Base-by-base conservation (phyloP, 2,329 filamentous ascomycete species). In the Passalora sequoiae region DNA sequence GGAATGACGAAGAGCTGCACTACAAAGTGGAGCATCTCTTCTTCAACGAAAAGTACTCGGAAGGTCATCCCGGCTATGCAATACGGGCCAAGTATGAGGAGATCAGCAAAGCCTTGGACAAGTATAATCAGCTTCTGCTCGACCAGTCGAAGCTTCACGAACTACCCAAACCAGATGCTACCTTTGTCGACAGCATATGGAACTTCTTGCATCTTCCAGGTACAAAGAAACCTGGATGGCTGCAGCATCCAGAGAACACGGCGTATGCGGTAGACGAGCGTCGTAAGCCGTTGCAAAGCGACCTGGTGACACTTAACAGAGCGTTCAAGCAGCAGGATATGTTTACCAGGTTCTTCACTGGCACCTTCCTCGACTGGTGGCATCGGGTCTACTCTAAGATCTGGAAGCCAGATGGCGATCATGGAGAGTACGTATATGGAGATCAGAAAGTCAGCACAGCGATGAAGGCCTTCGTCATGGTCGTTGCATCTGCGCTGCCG, bases 191-290 rank as follows among this genome's bases (percentile, higher is more conserved):
- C 6, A 39, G 41, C 4, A 45, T 55, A 5, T 50, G 43, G 30
- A 47, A 46, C 33, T 43, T 46, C 13, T 44, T 53, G 20, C n/a
- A 51, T 28, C 15, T 30, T 39, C 4, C 35, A 16, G n/a, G 7
- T 2, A 32, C 30, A 5, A 44, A 41, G 28, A 47, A 47, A 12
- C 42, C 44, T 2, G 43, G 46, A 10, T 55, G 49, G 47, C 40
- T 55, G 7, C 33, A 54, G 13, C 48, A 54, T 41, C 54, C 54
- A 6, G 54, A 55, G 22, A 50, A 57, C 17, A 54, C 53, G 1
- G 47, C 53, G 10, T 57, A 54, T 27, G 49, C 44, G 7, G 19
- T 57, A 3, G 47, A 45, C 19, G 43, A 52, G 12, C 44, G 49
- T 2, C n/a, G 42, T 4, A 38, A 43, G 20, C 41, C 46, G 13